Base-by-base conservation (phyloP, 345 rosid species). In the Tarenaya hassleriana region DNA sequence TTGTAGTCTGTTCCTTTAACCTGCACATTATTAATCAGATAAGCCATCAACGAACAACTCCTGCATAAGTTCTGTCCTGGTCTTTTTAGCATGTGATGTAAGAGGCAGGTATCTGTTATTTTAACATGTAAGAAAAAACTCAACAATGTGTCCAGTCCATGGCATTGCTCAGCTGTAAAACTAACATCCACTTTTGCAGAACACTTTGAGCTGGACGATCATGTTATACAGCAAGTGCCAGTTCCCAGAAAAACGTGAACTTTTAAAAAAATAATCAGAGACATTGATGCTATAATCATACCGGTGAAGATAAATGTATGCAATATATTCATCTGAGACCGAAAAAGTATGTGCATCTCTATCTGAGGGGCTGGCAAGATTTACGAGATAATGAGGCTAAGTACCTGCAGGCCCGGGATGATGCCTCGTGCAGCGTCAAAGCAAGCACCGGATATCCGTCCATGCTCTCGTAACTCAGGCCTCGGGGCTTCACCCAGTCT, bases 401-500 rank as follows among this genome's bases (percentile, higher is more conserved):
- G 10, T 58, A 75, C 87, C 82, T 81, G 78, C 29, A 81, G 65
- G 27, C 84, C 80, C 42, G 76, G 61, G 54, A 68, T 69, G 50
- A 81, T 69, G 37, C 82, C 78, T 41, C 78, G 82, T 43, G 88
- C 88, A 24, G 88, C 88, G 65, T 81, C 88, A 21, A 81, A 81
- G 52, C 88, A 78, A 54, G 88, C 88, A 56, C 84, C 82, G 7
- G 88, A 81, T 49, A 78, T 81, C n/a, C 82, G 66, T 35, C 88
- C 88, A 31, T 81, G 88, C 46, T 76, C 82, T 16, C 80, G 70
- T 11, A 81, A 67, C 60, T 78, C 84, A 24, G 84, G 82, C 49
- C 71, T 66, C n/a, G 87, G 87, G 16, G 87, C 77, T 75, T 81
- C 87, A n/a, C 87, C 87, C 37, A 81, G 54, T 55, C 78, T 76